Evolutionary conservation across 2,329 filamentous ascomycete species (phyloP).

Genomic region (Hypomyces perniciosus): DNA sequence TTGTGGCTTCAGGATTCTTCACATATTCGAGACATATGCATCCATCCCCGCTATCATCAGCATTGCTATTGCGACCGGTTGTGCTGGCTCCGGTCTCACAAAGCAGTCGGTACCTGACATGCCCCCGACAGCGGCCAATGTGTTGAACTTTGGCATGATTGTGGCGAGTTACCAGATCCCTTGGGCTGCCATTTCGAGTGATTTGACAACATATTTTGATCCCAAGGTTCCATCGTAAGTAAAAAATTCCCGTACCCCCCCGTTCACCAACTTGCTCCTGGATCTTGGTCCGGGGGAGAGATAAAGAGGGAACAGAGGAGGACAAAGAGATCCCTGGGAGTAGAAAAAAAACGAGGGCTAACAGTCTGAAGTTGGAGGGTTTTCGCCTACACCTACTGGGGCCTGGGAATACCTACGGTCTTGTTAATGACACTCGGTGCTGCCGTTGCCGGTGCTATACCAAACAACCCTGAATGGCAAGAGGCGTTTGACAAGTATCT

Average conservation of each 20-base stretch:
- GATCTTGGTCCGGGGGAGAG: not conserved
- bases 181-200: conserved; percentile 52
- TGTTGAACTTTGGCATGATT: conserved; percentile 54
- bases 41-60: conserved; percentile 51
- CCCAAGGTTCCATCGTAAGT: conserved; percentile 47
- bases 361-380: conserved; percentile 32
- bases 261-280: not conserved
- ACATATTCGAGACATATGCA: conserved; percentile 52
- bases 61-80: conserved; percentile 49
- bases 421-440: conserved; percentile 58
- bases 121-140: conserved; percentile 37
- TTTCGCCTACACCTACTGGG: conserved; percentile 51
- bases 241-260: not conserved
- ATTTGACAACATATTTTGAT: conserved; percentile 56
- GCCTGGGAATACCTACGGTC: conserved; percentile 49
- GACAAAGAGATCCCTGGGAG: not conserved
- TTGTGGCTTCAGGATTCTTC: conserved; percentile 52
- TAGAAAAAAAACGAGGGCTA: not conserved
- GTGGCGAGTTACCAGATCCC: conserved; percentile 60
- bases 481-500: conserved; percentile 46
- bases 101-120: conserved; percentile 38
- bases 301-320: not conserved
- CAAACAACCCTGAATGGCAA: conserved; percentile 48
- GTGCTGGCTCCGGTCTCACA: conserved; percentile 43
- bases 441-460: conserved; percentile 56